phyloP scores from a whole-genome alignment of 495 filamentous ascomycete species.

The Penicillium silybi region DNA sequence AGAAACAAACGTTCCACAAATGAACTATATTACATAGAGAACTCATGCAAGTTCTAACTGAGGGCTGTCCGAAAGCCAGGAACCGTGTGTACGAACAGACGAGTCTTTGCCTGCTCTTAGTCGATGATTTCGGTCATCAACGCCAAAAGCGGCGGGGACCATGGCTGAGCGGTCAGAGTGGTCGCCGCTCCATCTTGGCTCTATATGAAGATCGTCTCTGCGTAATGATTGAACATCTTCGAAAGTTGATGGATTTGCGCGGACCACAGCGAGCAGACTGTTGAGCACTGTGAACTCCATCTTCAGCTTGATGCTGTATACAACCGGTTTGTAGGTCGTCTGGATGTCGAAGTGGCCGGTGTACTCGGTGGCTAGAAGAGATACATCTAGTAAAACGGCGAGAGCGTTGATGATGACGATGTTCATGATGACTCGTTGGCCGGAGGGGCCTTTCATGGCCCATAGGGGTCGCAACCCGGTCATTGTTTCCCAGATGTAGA shows the following conservation, averaged over 20 bases:
- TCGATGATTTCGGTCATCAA: not conserved
- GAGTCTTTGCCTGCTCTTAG: not conserved
- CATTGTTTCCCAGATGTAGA: conserved; percentile 45
- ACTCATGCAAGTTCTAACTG: not conserved
- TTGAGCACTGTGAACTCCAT: conserved; percentile 51
- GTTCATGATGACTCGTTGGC: conserved; percentile 33
- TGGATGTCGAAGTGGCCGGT: conserved; percentile 34
- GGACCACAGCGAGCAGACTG: conserved; percentile 31
- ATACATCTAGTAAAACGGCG: conserved; percentile 35
- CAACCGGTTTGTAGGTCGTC: conserved; percentile 37
- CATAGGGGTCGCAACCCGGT: conserved; percentile 32
- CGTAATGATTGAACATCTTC: conserved; percentile 3
- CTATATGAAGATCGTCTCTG: conserved; percentile 7
- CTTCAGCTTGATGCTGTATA: conserved; percentile 51
- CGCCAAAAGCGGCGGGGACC: not conserved
- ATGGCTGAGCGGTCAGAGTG: not conserved
- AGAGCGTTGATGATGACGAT: conserved; percentile 43
- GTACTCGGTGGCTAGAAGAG: conserved; percentile 33
- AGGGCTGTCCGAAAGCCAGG: not conserved
- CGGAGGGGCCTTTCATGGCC: conserved; percentile 22
- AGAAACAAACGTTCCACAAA: too few relatives aligned
- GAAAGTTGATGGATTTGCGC: conserved; percentile 3
- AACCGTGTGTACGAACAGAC: not conserved
- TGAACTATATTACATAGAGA: not conserved
- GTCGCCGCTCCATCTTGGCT: conserved; percentile 10